These are phyloP conservation scores for Penicillium fimorum DNA, from an alignment of 495 filamentous ascomycete genomes.

Conservation along the genomic window DNA sequence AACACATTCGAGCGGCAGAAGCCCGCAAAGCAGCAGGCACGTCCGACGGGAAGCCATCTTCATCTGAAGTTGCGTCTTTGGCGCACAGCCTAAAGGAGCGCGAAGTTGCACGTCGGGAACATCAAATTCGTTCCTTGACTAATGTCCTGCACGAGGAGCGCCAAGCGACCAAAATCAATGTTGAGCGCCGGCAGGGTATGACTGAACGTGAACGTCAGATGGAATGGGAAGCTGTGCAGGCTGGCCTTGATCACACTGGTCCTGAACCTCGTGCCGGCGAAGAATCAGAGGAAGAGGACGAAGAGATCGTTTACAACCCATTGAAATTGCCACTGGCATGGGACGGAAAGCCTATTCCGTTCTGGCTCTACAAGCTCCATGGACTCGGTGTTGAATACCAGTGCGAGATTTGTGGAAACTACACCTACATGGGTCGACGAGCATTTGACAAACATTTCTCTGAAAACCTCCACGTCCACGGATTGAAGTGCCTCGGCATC, in stretches of 20 bases:
- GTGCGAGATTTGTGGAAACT: constrained; percentile 97
- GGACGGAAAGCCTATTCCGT: constrained; percentile 98
- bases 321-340: constrained; percentile 92
- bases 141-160: constrained; percentile 74
- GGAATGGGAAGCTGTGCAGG: constrained; percentile 85
- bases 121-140: constrained; percentile 72
- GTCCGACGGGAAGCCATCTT: constrained; percentile 23
- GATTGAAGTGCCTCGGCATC: constrained; percentile 89
- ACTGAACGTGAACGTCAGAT: constrained; percentile 91
- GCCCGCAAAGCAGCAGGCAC: constrained; percentile 47
- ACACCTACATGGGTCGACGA: constrained; percentile 92
- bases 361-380: constrained; percentile 97
- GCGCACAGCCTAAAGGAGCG: constrained; percentile 74
- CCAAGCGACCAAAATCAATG: constrained; percentile 83
- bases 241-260: constrained; percentile 49
- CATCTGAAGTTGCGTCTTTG: constrained; percentile 32
- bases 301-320: constrained; percentile 93
- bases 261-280: constrained; percentile 54
- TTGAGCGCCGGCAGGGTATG: constrained; percentile 92
- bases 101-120: constrained; percentile 86
- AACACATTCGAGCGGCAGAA: constrained; percentile 81
- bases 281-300: constrained; percentile 61
- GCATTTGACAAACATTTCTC: constrained; percentile 99
- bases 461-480: constrained; percentile 87
- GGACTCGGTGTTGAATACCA: constrained; percentile 92